Conservation (phyloP, 2,329 filamentous ascomycete genomes). For the Venturia effusa region DNA sequence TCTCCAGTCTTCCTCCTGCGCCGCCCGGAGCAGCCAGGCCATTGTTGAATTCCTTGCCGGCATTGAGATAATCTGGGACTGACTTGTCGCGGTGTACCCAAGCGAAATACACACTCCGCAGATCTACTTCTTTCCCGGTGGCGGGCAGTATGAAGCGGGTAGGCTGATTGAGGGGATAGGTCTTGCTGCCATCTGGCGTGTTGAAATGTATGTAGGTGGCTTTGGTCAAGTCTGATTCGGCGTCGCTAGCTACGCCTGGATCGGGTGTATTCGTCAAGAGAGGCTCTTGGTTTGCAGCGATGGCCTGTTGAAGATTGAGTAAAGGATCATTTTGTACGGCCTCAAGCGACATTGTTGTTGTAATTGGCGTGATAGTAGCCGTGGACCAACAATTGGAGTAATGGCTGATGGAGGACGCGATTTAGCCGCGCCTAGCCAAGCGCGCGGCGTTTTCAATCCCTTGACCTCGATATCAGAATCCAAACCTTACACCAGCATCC, state of each 20-base stretch:
- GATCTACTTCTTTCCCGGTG: constrained; percentile 56
- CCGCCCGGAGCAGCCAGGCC: constrained; percentile 48
- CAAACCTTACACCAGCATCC: neutral
- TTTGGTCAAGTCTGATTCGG: constrained; percentile 52
- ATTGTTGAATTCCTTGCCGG: constrained; percentile 69
- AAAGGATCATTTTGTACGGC: constrained; percentile 56
- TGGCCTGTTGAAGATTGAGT: constrained; percentile 71
- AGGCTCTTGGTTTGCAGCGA: constrained; percentile 58
- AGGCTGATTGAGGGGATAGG: constrained; percentile 54
- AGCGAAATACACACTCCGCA: constrained; percentile 92
- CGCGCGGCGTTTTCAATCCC: neutral
- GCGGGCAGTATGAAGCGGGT: constrained; percentile 70
- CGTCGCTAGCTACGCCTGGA: constrained; percentile 48
- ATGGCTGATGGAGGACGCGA: neutral
- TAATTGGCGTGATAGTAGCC: neutral
- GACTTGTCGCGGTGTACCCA: constrained; percentile 88
- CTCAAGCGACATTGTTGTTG: constrained; percentile 27
- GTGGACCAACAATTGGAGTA: neutral
- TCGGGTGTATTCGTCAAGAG: constrained; percentile 64
- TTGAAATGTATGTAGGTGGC: constrained; percentile 53
- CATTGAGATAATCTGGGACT: constrained; percentile 84
- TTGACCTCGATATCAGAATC: neutral
- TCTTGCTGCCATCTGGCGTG: constrained; percentile 11
- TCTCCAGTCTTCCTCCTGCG: constrained; percentile 61
- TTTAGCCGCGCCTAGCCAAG: neutral